These are phyloP conservation scores for Apiospora hydei DNA, from an alignment of 2,329 filamentous ascomycete species.

Conservation along the genomic window DNA sequence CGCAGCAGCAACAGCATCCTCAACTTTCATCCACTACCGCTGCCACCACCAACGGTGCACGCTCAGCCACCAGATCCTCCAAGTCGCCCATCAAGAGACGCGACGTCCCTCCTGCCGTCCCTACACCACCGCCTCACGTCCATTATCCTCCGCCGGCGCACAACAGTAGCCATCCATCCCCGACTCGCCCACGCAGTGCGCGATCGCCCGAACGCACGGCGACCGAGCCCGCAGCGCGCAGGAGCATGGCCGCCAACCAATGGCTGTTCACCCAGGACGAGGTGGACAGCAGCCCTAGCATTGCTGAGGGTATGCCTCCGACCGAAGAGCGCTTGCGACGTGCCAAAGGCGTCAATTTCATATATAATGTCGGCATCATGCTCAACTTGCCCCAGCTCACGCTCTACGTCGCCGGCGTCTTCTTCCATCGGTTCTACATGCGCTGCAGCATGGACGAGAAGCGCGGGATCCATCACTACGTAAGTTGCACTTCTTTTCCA, in stretches of 20 bases:
- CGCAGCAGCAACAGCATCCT: constrained; percentile 40
- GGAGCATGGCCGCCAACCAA: constrained; percentile 59
- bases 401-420: constrained; percentile 88
- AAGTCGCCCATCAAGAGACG: constrained; percentile 59
- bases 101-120: constrained; percentile 67
- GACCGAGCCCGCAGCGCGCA: constrained; percentile 41
- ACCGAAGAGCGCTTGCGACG: constrained; percentile 81
- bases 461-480: constrained; percentile 84
- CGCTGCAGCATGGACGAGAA: constrained; percentile 76
- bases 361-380: constrained; percentile 91
- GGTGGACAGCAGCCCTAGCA: constrained; percentile 81
- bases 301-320: constrained; percentile 79
- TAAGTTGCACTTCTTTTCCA: constrained; percentile 51
- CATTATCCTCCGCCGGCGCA: constrained; percentile 15
- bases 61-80: constrained; percentile 54
- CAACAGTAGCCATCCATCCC: constrained; percentile 31
- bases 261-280: constrained; percentile 92
- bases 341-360: constrained; percentile 95
- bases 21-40: constrained; percentile 23
- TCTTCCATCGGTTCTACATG: constrained; percentile 97
- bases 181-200: constrained; percentile 49
- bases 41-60: constrained; percentile 36
- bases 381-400: constrained; percentile 92
- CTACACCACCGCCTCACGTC: constrained; percentile 64
- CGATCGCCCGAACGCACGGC: constrained; percentile 52